Base-by-base conservation (phyloP, 2,329 filamentous ascomycete genomes). In the Didymella pomorum region DNA sequence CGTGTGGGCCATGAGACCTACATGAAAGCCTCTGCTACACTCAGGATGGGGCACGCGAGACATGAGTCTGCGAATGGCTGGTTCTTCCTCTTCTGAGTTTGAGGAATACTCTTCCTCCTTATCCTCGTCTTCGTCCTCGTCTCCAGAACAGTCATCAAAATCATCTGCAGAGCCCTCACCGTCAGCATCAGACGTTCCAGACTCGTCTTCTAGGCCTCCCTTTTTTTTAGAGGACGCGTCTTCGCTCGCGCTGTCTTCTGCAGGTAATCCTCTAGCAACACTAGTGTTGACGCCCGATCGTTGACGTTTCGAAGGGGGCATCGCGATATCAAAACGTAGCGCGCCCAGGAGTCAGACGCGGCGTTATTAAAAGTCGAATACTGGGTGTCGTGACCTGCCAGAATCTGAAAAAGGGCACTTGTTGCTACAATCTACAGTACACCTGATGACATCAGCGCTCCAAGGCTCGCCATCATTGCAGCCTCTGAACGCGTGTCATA, bases 401-500 rank as follows among this genome's bases (percentile, higher is more conserved):
- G n/a, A n/a, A n/a, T n/a, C n/a, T n/a, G n/a, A n/a, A n/a, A n/a
- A n/a, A n/a, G n/a, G n/a, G n/a, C n/a, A n/a, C n/a, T n/a, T n/a
- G n/a, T n/a, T n/a, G n/a, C n/a, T n/a, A n/a, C n/a, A n/a, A n/a
- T n/a, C n/a, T n/a, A n/a, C n/a, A n/a, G n/a, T n/a, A n/a, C n/a
- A n/a, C n/a, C 23, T 7, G 2, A 31, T 49, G 52, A 49, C 37
- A 29, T 55, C 23, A 50, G 14, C 7, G 21, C 8, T 4, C 33
- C 16, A n/a, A 18, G n/a, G 12, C n/a, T 42, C 28, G 45, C 26
- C 29, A 29, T 55, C 10, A 4, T 11, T 26, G 35, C 26, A n/a
- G 41, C 49, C 21, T n/a, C 6, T 23, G 18, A 56, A 45, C 37
- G 52, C 52, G 45, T 4, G 44, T 56, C 45, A 33, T 29, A 28